Evolutionary conservation across 208 protist genomes (phyloP).

Genomic region (Leishmania amazonensis): DNA sequence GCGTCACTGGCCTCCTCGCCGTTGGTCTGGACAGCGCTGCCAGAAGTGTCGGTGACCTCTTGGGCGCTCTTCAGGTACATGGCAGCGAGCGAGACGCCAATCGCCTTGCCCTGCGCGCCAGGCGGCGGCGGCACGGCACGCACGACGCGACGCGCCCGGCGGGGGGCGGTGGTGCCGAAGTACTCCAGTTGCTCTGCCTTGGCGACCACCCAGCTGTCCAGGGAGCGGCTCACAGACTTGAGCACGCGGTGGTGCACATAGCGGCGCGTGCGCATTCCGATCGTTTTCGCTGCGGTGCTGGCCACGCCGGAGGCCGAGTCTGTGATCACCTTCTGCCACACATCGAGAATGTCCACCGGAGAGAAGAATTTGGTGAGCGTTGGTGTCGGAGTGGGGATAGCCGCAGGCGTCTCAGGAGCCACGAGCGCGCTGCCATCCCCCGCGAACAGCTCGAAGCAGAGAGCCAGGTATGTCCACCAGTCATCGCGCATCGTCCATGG

Average conservation of each 20-base stretch:
- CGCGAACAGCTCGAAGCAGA: constrained; percentile 80
- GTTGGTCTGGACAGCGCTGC: constrained; percentile 21
- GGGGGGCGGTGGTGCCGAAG: constrained; percentile 52
- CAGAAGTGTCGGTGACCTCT: constrained; percentile 32
- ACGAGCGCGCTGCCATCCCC: constrained; percentile 63
- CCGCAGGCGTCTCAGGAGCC: constrained; percentile 24
- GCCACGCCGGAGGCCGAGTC: constrained; percentile 15
- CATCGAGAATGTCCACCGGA: constrained; percentile 52
- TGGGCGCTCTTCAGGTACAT: constrained; percentile 42
- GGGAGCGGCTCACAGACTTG: constrained; percentile 40
- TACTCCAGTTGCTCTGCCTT: constrained; percentile 67
- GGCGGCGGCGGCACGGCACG: constrained; percentile 36
- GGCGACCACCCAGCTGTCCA: constrained; percentile 63
- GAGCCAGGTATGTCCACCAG: constrained; percentile 80
- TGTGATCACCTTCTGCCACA: constrained; percentile 67
- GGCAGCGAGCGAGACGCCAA: constrained; percentile 63
- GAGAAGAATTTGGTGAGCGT: constrained; percentile 49
- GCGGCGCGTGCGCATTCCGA: constrained; percentile 37
- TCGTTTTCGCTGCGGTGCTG: constrained; percentile 25
- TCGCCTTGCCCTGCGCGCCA: constrained; percentile 26
- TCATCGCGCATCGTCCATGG: constrained; percentile 83
- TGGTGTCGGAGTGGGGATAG: constrained; percentile 41
- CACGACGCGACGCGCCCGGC: constrained; percentile 20
- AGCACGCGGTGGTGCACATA: constrained; percentile 71
- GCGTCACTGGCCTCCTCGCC: constrained; percentile 11